A percentile compares a stretch with the other conserved stretches of the same genome.
Conservation (phyloP, 257 asterid genomes). For the Leonotis leonurus region DNA sequence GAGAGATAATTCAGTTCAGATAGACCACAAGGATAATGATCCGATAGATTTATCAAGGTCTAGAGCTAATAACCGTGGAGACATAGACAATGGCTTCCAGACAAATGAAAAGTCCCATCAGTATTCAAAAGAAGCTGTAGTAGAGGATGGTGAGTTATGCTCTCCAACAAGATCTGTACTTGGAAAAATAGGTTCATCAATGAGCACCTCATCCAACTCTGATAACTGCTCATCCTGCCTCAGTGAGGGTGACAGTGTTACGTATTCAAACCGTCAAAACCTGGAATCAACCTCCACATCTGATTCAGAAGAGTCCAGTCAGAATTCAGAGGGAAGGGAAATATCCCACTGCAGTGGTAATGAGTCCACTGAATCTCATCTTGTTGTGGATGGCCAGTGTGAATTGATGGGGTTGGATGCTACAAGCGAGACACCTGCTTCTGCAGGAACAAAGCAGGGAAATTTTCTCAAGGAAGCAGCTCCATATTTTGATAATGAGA, state of each 20-base stretch:
- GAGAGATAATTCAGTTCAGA: conserved; percentile 29
- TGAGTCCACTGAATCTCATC: conserved; percentile 27
- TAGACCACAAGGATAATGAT: conserved; percentile 31
- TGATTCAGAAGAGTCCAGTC: conserved; percentile 77
- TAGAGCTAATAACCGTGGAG: conserved; percentile 20
- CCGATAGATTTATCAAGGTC: conserved; percentile 19
- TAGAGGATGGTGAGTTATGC: conserved; percentile 36
- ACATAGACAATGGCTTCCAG: too few relatives aligned
- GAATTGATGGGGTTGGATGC: conserved; percentile 24
- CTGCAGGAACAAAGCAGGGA: conserved; percentile 27
- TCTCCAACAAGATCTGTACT: conserved; percentile 18
- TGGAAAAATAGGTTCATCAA: conserved; percentile 31
- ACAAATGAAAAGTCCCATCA: conserved; percentile 26
- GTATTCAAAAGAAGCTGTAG: conserved; percentile 32
- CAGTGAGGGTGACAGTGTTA: conserved; percentile 81
- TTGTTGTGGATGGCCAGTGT: too few relatives aligned
- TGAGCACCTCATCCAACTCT: conserved; percentile 55
- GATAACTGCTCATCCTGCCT: conserved; percentile 80
- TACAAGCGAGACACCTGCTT: conserved; percentile 22
- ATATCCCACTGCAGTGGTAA: conserved; percentile 33
- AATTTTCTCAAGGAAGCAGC: conserved; percentile 29
- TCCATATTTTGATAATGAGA: conserved; percentile 33
- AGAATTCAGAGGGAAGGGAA: conserved; percentile 58
- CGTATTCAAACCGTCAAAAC: conserved; percentile 51
- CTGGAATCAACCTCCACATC: conserved; percentile 67